phyloP scores from a whole-genome alignment of 345 rosid species.

The Acer campestre region DNA sequence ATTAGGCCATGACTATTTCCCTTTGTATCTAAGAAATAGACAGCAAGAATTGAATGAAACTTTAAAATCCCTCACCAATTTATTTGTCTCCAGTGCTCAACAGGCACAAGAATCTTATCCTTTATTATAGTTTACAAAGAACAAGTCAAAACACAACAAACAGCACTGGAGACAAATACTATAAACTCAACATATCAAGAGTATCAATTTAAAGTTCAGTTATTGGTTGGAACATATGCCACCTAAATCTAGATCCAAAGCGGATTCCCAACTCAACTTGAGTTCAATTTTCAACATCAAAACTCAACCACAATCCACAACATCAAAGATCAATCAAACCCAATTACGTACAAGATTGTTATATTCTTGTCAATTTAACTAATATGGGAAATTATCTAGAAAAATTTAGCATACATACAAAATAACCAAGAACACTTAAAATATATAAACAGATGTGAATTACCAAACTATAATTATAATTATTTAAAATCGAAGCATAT shows the following conservation, averaged over 20 bases:
- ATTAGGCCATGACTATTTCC: not conserved
- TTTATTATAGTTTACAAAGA: not conserved
- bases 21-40: not conserved
- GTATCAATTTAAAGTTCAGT: not conserved
- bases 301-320: not conserved
- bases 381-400: not conserved
- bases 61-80: not conserved
- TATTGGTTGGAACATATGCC: not conserved
- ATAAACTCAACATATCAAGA: not conserved
- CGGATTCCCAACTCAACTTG: not conserved
- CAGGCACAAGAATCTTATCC: not conserved
- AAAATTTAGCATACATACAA: not conserved
- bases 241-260: not conserved
- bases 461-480: not conserved
- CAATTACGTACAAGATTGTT: not conserved
- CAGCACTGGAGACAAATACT: not conserved
- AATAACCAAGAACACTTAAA: not conserved
- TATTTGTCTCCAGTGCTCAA: too few relatives aligned
- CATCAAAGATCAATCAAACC: not conserved
- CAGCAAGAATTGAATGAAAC: not conserved
- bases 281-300: conserved; percentile 5
- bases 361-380: not conserved
- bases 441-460: not conserved
- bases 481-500: not conserved
- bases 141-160: conserved; percentile 2